Conservation (phyloP, 805 yeast genomes). For the Candida glaebosa region DNA sequence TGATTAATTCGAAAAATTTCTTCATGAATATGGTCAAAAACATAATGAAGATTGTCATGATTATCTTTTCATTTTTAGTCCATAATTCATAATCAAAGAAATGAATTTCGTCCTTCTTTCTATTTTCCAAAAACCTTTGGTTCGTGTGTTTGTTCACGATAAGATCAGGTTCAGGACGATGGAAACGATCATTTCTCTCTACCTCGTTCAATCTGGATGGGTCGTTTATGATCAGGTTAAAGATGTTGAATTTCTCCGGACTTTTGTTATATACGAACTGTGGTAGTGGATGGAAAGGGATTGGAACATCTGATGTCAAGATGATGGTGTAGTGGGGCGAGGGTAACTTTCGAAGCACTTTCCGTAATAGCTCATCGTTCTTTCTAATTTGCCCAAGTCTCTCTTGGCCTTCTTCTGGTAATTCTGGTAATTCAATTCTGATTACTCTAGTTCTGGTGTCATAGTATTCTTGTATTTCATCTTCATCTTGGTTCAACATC, state of each 20-base stretch:
- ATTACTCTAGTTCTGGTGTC: constrained; percentile 66
- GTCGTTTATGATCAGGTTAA: constrained; percentile 55
- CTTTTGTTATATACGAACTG: constrained; percentile 23
- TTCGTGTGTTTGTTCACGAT: constrained; percentile 24
- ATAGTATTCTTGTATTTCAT: constrained; percentile 42
- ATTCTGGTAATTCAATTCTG: constrained; percentile 50
- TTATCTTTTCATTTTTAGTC: constrained; percentile 47
- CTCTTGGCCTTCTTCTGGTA: constrained; percentile 25
- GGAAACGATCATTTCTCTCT: constrained; percentile 50
- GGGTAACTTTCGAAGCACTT: constrained; percentile 64
- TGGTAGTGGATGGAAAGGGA: constrained; percentile 28
- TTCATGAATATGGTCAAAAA: constrained; percentile 9
- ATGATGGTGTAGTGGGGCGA: constrained; percentile 67
- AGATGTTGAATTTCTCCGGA: constrained; percentile 40
- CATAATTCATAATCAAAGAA: constrained; percentile 45
- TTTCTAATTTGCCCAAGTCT: constrained; percentile 23
- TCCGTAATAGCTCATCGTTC: constrained; percentile 48
- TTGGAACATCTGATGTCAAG: constrained; percentile 38
- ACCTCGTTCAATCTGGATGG: constrained; percentile 47
- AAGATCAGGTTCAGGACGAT: constrained; percentile 26
- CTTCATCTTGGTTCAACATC: constrained; percentile 37
- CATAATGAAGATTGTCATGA: constrained; percentile 36
- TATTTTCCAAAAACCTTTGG: constrained; percentile 25
- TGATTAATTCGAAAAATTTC: constrained; percentile 7
- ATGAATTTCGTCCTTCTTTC: constrained; percentile 32